phyloP scores from a whole-genome alignment of 371 early-diverging fungal species.

The Mucor racemosus region DNA sequence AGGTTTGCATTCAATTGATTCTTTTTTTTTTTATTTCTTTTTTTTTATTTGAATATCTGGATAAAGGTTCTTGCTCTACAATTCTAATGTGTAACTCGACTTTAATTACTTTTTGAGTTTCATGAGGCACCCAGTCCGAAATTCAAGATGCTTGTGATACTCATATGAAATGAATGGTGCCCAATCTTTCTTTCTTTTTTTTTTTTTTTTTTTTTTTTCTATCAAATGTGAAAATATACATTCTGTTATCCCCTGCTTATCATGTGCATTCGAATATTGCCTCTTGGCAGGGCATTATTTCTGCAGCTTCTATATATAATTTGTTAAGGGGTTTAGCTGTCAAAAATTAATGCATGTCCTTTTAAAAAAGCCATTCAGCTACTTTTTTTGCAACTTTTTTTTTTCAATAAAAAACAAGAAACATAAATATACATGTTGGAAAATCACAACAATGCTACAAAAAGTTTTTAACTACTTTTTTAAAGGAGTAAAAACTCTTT shows the following conservation, averaged over 20 bases:
- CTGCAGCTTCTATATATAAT: not conserved
- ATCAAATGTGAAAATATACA: too few relatives aligned
- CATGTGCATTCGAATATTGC: not conserved
- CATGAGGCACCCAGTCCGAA: not conserved
- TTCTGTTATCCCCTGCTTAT: not conserved
- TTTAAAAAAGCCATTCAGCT: too few relatives aligned
- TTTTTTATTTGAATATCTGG: not conserved
- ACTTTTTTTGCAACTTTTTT: too few relatives aligned
- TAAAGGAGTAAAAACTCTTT: too few relatives aligned
- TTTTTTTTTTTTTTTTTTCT: too few relatives aligned
- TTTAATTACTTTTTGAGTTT: not conserved
- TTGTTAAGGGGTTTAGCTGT: not conserved
- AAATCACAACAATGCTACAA: too few relatives aligned
- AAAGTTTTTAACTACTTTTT: too few relatives aligned
- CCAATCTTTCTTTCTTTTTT: not conserved
- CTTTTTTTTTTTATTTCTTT: too few relatives aligned
- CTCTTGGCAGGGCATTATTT: not conserved
- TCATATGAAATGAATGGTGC: not conserved
- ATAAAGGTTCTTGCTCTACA: not conserved
- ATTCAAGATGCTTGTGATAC: not conserved
- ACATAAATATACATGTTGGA: too few relatives aligned
- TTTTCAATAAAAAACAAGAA: too few relatives aligned
- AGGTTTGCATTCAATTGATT: too few relatives aligned
- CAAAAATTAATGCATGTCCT: not conserved
- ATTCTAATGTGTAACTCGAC: not conserved